phyloP scores from a whole-genome alignment of 306 rosid species.

The Casuarina cunninghamiana region DNA sequence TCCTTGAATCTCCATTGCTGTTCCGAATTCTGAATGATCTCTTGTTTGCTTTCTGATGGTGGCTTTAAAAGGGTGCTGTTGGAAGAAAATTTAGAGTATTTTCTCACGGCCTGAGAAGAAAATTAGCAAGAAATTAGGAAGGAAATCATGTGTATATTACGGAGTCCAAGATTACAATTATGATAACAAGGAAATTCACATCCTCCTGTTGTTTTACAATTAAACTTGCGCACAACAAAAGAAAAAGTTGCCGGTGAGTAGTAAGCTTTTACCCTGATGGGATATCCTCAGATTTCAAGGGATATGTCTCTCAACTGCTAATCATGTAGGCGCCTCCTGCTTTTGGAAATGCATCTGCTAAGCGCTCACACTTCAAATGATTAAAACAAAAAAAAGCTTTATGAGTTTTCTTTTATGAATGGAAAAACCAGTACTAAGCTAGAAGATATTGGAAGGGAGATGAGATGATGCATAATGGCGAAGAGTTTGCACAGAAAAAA shows the following conservation, averaged over 20 bases:
- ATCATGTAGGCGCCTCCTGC: too few species aligned
- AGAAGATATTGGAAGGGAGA: too few species aligned
- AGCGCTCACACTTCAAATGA: too few species aligned
- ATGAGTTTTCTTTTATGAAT: neutral
- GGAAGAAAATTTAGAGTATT: too few species aligned
- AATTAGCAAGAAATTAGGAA: neutral
- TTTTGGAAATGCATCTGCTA: too few species aligned
- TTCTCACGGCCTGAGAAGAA: neutral
- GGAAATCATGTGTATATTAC: neutral
- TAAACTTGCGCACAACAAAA: too few species aligned
- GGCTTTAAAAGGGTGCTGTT: neutral
- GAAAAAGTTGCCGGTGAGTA: too few species aligned
- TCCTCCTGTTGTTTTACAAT: too few species aligned
- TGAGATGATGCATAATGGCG: neutral
- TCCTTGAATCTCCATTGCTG: slow-evolving; percentile 67
- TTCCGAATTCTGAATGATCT: neutral
- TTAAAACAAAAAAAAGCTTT: neutral
- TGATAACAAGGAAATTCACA: neutral
- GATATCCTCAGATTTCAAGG: too few species aligned
- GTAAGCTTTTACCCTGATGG: too few species aligned
- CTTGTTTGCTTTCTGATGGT: neutral
- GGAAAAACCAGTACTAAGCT: neutral
- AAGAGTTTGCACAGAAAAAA: neutral
- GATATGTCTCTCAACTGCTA: too few species aligned
- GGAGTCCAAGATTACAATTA: neutral